These are phyloP conservation scores for Trichoderma orchidacearum DNA, from an alignment of 495 filamentous ascomycete species.

Conservation along the genomic window DNA sequence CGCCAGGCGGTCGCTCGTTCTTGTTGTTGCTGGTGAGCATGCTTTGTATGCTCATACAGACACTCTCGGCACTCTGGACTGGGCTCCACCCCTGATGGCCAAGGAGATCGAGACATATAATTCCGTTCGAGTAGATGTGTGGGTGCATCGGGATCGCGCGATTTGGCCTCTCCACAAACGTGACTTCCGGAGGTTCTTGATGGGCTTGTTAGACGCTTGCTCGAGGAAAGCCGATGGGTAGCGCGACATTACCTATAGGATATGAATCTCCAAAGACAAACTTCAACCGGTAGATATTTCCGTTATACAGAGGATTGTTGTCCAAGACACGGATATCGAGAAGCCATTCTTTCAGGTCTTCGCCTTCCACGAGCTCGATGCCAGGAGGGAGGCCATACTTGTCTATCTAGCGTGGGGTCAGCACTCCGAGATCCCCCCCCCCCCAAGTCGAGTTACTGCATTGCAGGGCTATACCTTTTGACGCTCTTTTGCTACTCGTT, in stretches of 20 bases:
- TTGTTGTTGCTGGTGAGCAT: slow-evolving; percentile 93
- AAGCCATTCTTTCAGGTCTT: slow-evolving; percentile 79
- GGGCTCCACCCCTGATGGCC: slow-evolving; percentile 82
- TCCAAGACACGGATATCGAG: slow-evolving; percentile 90
- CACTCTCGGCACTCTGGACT: slow-evolving; percentile 90
- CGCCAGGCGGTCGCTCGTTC: slow-evolving; percentile 74
- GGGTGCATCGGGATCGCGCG: slow-evolving; percentile 88
- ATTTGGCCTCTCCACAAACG: slow-evolving; percentile 54
- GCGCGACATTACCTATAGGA: slow-evolving; percentile 59
- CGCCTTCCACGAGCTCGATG: slow-evolving; percentile 52
- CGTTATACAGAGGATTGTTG: slow-evolving; percentile 75
- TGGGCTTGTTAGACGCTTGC: slow-evolving; percentile 7
- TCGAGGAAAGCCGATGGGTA: not conserved
- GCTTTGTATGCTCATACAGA: slow-evolving; percentile 95
- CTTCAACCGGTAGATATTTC: slow-evolving; percentile 71
- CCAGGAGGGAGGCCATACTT: slow-evolving; percentile 45
- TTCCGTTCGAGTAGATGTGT: slow-evolving; percentile 95
- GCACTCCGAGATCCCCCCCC: not conserved
- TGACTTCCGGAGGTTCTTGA: slow-evolving; percentile 82
- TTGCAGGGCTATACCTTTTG: slow-evolving; percentile 5
- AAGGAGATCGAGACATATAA: slow-evolving; percentile 93
- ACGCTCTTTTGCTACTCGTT: not conserved
- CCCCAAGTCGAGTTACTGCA: not conserved
- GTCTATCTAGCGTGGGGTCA: slow-evolving; percentile 28
- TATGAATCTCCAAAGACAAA: slow-evolving; percentile 76